These are phyloP conservation scores for Prunus salicina DNA, from an alignment of 306 rosid species.

Conservation along the genomic window DNA sequence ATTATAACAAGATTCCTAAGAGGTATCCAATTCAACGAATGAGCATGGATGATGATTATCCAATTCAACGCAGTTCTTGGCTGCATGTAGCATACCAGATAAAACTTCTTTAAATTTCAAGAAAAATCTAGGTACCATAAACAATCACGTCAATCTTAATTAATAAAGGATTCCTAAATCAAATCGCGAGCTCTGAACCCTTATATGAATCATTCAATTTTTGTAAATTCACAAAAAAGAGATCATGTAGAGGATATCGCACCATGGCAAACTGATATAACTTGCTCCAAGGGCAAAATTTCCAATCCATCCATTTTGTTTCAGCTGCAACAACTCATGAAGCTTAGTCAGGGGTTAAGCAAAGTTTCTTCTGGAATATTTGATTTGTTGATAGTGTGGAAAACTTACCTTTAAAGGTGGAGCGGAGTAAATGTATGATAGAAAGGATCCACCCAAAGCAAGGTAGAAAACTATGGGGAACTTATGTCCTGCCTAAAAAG, in stretches of 20 bases:
- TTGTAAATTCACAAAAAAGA: background rate
- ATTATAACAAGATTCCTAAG: background rate
- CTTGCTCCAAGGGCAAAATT: conserved; percentile 99
- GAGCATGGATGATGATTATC: background rate
- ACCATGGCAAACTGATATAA: conserved; percentile 98
- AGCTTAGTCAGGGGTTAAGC: conserved; percentile 25
- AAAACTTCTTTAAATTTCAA: background rate
- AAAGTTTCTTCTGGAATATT: conserved; percentile 6
- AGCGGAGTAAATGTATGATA: conserved; percentile 94
- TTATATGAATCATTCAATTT: background rate
- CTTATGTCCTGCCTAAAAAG: conserved; percentile 79
- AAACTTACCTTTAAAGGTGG: conserved; percentile 82
- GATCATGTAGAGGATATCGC: conserved; percentile 30
- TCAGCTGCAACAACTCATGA: conserved; percentile 59
- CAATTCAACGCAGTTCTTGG: background rate
- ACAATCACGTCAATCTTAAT: background rate
- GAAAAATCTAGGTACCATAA: background rate
- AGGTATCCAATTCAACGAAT: background rate
- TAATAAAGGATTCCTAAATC: background rate
- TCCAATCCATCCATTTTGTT: conserved; percentile 99
- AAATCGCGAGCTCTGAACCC: background rate
- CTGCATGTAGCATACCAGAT: background rate
- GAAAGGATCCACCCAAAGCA: conserved; percentile 83
- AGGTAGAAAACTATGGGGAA: conserved; percentile 79
- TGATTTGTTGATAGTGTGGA: background rate